These are phyloP conservation scores for Lachancea meyersii DNA, from an alignment of 805 yeast species.

Conservation along the genomic window DNA sequence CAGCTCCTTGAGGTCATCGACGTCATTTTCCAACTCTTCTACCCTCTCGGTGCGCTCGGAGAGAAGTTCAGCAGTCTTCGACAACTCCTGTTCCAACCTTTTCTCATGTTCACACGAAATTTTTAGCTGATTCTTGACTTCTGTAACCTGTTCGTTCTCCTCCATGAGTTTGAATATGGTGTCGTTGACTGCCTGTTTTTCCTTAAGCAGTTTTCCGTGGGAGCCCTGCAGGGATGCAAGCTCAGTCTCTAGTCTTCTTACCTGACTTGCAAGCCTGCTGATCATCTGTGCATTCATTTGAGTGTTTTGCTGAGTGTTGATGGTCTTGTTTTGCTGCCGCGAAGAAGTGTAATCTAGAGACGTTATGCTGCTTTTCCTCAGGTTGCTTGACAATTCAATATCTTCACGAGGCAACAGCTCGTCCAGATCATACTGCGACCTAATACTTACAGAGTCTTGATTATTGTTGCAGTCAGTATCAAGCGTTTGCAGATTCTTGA, in stretches of 20 bases:
- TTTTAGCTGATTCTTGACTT: conserved; percentile 23
- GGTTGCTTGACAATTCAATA: conserved; percentile 15
- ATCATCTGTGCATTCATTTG: conserved; percentile 47
- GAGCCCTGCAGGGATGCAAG: conserved; percentile 59
- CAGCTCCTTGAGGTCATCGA: conserved; percentile 80
- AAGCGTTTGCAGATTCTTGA: conserved; percentile 1
- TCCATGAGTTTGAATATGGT: conserved; percentile 58
- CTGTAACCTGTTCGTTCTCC: conserved; percentile 38
- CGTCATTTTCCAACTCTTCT: conserved; percentile 82
- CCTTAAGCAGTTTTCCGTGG: conserved; percentile 43
- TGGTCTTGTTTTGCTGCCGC: conserved; percentile 1
- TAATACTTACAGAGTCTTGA: not conserved
- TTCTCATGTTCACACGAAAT: conserved; percentile 31
- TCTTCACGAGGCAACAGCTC: conserved; percentile 27
- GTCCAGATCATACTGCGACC: conserved; percentile 5
- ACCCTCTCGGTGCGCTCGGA: conserved; percentile 87
- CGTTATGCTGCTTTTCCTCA: conserved; percentile 10
- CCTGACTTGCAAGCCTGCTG: conserved; percentile 67
- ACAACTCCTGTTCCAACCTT: conserved; percentile 39
- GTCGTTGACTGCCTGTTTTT: conserved; percentile 60
- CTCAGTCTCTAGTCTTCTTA: conserved; percentile 78
- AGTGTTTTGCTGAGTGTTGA: conserved; percentile 4
- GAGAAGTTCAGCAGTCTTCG: conserved; percentile 57
- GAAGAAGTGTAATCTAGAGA: conserved; percentile 9
- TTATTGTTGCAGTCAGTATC: not conserved